These are phyloP conservation scores for Aspergillus niger DNA, from an alignment of 2,329 filamentous ascomycete species.

Conservation along the genomic window DNA sequence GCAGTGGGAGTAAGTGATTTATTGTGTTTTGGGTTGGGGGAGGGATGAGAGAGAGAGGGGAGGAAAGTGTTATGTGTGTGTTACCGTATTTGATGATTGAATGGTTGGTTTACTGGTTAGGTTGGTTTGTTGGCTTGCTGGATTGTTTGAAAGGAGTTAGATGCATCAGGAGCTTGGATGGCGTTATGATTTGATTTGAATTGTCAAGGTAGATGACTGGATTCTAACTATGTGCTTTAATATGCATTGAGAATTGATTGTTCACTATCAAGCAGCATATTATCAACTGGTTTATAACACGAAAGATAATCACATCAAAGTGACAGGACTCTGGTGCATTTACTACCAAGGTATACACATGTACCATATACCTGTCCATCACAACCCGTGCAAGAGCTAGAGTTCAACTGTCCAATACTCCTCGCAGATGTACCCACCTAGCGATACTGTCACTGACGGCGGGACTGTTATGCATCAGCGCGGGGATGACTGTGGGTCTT, in stretches of 20 bases:
- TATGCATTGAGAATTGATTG: no score
- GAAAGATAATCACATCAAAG: no score
- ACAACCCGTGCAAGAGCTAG: background rate
- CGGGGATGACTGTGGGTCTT: background rate
- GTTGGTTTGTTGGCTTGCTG: no score
- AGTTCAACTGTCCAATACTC: background rate
- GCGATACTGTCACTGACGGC: background rate
- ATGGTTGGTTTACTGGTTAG: no score
- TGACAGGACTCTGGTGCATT: background rate
- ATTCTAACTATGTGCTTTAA: no score
- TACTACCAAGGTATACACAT: background rate
- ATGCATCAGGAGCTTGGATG: background rate
- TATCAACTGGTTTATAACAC: no score
- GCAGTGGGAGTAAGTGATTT: constrained; percentile 42
- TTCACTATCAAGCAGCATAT: no score
- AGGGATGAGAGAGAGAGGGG: no score
- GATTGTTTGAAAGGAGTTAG: no score
- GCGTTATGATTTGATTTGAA: background rate
- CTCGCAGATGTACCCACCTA: background rate
- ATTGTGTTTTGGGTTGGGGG: background rate
- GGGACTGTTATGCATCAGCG: background rate
- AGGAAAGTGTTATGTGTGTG: background rate
- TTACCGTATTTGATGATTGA: no score
- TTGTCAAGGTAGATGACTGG: no score
- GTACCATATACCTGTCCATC: background rate